A percentile compares a stretch with the other conserved stretches of the same genome.
phyloP scores from a whole-genome alignment of 192 early-diverging fungal genomes.

The Linnemannia elongata region DNA sequence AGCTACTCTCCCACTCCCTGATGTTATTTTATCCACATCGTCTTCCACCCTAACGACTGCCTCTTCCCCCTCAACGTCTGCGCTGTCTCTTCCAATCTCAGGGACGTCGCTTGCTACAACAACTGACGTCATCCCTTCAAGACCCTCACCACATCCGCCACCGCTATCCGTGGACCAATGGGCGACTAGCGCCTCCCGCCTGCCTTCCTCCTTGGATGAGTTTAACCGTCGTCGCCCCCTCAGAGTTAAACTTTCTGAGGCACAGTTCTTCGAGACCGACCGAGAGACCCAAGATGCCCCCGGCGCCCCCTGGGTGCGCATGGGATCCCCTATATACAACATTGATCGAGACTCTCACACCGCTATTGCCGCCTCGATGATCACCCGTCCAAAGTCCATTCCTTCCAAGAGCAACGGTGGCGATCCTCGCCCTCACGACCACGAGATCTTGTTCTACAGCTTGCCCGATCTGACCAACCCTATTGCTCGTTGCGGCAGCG shows the following conservation, averaged over 20 bases:
- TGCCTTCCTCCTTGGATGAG: not conserved
- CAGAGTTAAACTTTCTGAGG: slow-evolving; percentile 1
- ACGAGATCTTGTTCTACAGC: slow-evolving; percentile 20
- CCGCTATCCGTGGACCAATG: not conserved
- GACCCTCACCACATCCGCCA: too few relatives aligned
- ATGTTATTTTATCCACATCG: too few relatives aligned
- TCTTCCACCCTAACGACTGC: not conserved
- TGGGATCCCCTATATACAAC: slow-evolving; percentile 25
- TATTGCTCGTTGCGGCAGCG: slow-evolving; percentile 22
- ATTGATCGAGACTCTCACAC: slow-evolving; percentile 15
- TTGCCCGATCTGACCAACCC: slow-evolving; percentile 37
- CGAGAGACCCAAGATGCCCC: not conserved
- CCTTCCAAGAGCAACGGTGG: not conserved
- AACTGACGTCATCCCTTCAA: not conserved
- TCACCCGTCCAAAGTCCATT: slow-evolving; percentile 5
- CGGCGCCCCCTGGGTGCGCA: slow-evolving; percentile 10
- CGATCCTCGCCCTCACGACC: slow-evolving; percentile 10
- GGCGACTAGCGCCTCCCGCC: not conserved
- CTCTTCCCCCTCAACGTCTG: not conserved
- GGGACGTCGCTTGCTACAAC: not conserved
- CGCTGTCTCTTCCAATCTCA: not conserved
- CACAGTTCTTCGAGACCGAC: slow-evolving; percentile 1
- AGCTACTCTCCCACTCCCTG: not conserved
- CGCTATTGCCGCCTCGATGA: slow-evolving; percentile 35
- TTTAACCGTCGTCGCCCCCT: not conserved